These are phyloP conservation scores for Paramecium pentaurelia DNA, from an alignment of 73 alveolate genomes.

Conservation along the genomic window DNA sequence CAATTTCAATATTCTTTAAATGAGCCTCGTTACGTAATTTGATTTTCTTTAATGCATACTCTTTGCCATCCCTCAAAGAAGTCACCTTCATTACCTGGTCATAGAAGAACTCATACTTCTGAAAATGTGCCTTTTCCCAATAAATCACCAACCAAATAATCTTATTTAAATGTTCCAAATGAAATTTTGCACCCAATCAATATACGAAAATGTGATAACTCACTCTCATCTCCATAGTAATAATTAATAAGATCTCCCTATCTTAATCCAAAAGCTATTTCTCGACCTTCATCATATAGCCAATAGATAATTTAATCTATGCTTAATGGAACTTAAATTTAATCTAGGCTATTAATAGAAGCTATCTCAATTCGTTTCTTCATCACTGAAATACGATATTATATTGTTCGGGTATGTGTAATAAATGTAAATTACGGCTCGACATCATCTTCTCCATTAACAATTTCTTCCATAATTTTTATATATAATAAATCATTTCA, in stretches of 20 bases:
- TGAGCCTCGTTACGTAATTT: neutral
- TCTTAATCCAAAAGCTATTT: neutral
- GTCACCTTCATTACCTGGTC: neutral
- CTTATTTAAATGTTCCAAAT: neutral
- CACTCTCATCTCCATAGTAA: neutral
- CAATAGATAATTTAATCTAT: neutral
- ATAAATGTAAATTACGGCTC: conserved; percentile 4
- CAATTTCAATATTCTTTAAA: neutral
- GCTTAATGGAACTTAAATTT: neutral
- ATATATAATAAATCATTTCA: conserved; percentile 11
- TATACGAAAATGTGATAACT: neutral
- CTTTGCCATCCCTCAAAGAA: neutral
- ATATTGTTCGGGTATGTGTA: neutral
- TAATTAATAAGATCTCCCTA: neutral
- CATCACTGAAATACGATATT: neutral
- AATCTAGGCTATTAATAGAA: neutral
- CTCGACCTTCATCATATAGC: neutral
- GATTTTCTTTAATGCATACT: neutral
- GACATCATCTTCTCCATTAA: conserved; percentile 1
- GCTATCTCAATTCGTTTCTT: neutral
- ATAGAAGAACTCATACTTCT: neutral
- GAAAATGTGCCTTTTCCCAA: conserved; percentile 30
- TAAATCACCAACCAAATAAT: neutral
- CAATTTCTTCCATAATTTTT: conserved; percentile 34
- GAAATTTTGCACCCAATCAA: neutral